Percentiles rank a stretch among this genome's conserved stretches.
phyloP scores from a whole-genome alignment of 805 yeast genomes.

The Zygosaccharomyces rouxii region DNA sequence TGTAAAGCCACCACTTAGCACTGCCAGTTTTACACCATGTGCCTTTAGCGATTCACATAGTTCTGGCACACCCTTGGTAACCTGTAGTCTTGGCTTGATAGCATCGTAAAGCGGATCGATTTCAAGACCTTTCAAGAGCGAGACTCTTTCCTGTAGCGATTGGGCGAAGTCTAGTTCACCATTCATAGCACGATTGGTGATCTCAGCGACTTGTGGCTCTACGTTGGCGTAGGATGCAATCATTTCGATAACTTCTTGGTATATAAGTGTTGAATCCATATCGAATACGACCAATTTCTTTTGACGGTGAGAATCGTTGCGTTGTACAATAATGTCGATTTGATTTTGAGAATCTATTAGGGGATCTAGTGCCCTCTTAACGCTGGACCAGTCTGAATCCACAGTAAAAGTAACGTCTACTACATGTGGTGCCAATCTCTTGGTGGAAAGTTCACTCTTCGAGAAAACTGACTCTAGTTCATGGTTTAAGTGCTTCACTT shows the following conservation, averaged over 20 bases:
- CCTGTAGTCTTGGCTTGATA: slow-evolving; percentile 57
- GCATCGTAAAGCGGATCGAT: slow-evolving; percentile 71
- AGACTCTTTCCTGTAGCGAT: slow-evolving; percentile 70
- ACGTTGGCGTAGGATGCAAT: slow-evolving; percentile 93
- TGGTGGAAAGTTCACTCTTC: neutral
- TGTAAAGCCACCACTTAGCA: slow-evolving; percentile 90
- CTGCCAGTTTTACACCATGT: slow-evolving; percentile 69
- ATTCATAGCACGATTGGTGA: slow-evolving; percentile 94
- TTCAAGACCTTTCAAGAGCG: slow-evolving; percentile 76
- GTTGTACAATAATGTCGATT: slow-evolving; percentile 26
- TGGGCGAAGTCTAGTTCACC: slow-evolving; percentile 90
- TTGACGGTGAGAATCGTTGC: slow-evolving; percentile 18
- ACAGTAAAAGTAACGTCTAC: neutral
- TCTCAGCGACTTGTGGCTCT: slow-evolving; percentile 78
- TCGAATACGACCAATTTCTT: slow-evolving; percentile 77
- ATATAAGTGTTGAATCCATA: slow-evolving; percentile 95
- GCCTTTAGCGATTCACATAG: slow-evolving; percentile 58
- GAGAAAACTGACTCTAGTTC: neutral
- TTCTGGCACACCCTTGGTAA: slow-evolving; percentile 85
- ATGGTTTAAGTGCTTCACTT: neutral
- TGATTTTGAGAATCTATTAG: slow-evolving; percentile 11
- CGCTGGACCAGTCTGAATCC: neutral
- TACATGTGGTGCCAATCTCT: neutral
- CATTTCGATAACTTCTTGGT: slow-evolving; percentile 94
- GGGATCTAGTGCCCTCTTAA: neutral